A percentile compares a stretch with the other conserved stretches of the same genome.
Evolutionary conservation across 305 asterid genomes (phyloP).

Genomic region (Solanum chacoense): DNA sequence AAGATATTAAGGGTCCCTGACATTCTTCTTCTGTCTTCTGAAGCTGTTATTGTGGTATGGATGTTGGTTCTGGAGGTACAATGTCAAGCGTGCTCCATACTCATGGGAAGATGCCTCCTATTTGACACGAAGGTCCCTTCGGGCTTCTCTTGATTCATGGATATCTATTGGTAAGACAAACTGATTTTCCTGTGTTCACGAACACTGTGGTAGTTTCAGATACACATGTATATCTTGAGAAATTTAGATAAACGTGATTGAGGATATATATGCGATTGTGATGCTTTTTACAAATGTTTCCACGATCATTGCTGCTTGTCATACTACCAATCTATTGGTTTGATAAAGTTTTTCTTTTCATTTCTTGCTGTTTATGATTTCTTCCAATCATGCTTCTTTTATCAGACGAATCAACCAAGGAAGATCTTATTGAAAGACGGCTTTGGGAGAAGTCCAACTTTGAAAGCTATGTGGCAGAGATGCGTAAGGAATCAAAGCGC

Average conservation of each 20-base stretch:
- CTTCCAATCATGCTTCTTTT: neutral
- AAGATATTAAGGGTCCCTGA: conserved; percentile 3
- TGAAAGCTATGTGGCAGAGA: conserved; percentile 64
- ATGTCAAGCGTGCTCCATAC: conserved; percentile 59
- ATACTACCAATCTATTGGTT: neutral
- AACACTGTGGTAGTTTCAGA: neutral
- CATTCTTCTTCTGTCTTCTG: conserved; percentile 4
- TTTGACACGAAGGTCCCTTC: conserved; percentile 62
- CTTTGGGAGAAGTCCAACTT: conserved; percentile 82
- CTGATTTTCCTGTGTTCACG: neutral
- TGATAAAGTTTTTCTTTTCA: neutral
- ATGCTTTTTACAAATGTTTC: neutral
- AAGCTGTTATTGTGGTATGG: conserved; percentile 73
- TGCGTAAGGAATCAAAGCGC: conserved; percentile 89
- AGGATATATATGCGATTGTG: neutral
- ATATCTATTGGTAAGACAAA: conserved; percentile 39
- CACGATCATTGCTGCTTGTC: neutral
- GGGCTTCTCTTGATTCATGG: conserved; percentile 64
- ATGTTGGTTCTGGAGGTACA: conserved; percentile 81
- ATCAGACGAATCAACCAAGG: conserved; percentile 63
- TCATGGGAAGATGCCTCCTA: conserved; percentile 83
- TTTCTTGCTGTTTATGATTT: neutral
- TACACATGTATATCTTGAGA: neutral
- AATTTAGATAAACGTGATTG: neutral
- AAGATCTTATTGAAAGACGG: conserved; percentile 64